phyloP scores from a whole-genome alignment of 1,284 basidiomycete genomes.

The Abortiporus biennis region DNA sequence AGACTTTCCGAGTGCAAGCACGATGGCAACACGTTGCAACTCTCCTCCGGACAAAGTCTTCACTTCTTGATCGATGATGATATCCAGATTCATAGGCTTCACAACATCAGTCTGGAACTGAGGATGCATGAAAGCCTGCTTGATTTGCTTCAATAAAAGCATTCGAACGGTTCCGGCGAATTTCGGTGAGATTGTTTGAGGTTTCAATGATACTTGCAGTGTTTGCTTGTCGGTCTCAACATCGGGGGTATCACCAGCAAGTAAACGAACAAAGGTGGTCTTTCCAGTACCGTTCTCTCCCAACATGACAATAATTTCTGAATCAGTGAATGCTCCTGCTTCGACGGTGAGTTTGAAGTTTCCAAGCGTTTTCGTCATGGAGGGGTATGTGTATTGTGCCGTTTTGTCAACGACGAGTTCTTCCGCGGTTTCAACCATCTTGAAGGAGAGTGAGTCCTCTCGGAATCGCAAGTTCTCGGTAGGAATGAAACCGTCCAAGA shows the following conservation, averaged over 20 bases:
- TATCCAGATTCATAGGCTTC: conserved; percentile 92
- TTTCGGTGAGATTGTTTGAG: conserved; percentile 93
- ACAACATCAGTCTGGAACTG: conserved; percentile 96
- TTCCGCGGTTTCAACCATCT: conserved; percentile 92
- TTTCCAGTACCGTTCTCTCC: conserved; percentile 98
- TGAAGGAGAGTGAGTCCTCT: conserved; percentile 90
- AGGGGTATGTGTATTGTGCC: conserved; percentile 82
- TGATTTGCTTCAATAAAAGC: conserved; percentile 91
- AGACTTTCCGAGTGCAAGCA: conserved; percentile 80
- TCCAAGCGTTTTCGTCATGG: conserved; percentile 95
- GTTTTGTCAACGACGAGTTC: conserved; percentile 82
- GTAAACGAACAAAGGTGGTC: conserved; percentile 91
- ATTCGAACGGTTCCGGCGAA: conserved; percentile 92
- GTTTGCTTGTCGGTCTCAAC: conserved; percentile 71
- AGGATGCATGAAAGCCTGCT: conserved; percentile 90
- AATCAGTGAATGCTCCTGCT: conserved; percentile 85
- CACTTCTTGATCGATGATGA: conserved; percentile 93
- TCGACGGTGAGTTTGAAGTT: conserved; percentile 90
- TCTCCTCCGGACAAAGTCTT: conserved; percentile 96
- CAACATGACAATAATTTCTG: conserved; percentile 95
- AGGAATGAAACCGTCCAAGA: conserved; percentile 95
- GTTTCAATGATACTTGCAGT: conserved; percentile 86
- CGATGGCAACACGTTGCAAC: conserved; percentile 92
- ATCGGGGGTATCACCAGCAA: conserved; percentile 89
- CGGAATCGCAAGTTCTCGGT: conserved; percentile 98